Base-by-base conservation (phyloP, 2,329 filamentous ascomycete species). In the Nothophoma quercina region DNA sequence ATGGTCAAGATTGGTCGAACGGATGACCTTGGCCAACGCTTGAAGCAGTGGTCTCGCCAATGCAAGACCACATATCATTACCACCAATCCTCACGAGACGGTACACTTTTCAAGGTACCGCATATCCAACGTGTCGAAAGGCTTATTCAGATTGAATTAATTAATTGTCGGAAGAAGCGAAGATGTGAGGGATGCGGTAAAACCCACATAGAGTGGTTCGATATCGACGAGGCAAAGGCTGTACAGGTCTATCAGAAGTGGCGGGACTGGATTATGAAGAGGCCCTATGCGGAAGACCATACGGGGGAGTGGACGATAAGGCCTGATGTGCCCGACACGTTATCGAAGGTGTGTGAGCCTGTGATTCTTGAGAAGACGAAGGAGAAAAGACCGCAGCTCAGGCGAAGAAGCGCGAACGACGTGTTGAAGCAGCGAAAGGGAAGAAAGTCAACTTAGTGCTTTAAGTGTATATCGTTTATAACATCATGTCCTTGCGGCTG, bases 141-240 rank as follows among this genome's bases (percentile, higher is more conserved):
- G 23, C 77, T 97, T 39, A 87, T 96, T 33, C 93, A 97, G 70
- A 78, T 96, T 13, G 93, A 97, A 75, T 81, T 96, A 21, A 79
- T 81, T 19, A 79, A 79, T 21, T 72, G 77, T 53, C 75, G 70
- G 76, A 85, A 71, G 54, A 85, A 79, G 74, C 84, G 66, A 3
- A 82, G 81, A 30, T 97, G 93, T 68, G 78, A 78, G 2, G 81
- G 84, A 1, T 97, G 93, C 66, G 90, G 90, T 1, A 85, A 84
- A 62, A 87, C 90, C 61, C 93, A 97, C 73, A 80, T 86, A 33
- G 93, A 97, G 76, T 97, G 93, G 93, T 97, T 97, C 69, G 88
- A 93, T 73, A 85, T 96, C 1, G 18, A 2, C 3, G 52, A 50
- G 16, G 16, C 18, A 13, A 40, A 56, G 7, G 60, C 51, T 3